Evolutionary conservation across 139 green algal genomes (phyloP).

Genomic region (Asterochloris sp.): DNA sequence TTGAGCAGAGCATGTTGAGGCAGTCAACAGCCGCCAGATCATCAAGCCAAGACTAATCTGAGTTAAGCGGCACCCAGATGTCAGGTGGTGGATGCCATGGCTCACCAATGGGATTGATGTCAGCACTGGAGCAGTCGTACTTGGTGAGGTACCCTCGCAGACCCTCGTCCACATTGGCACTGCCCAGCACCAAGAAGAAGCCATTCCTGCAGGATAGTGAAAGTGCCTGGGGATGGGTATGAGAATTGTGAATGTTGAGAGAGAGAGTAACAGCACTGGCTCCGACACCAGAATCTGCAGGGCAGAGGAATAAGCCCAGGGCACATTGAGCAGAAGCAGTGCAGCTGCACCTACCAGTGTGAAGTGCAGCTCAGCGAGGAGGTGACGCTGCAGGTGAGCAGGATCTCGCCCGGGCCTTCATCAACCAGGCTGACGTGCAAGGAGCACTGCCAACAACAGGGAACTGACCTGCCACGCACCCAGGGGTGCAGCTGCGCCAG

Average conservation of each 20-base stretch:
- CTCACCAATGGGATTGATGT: constrained; percentile 96
- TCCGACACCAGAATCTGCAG: too few relatives aligned
- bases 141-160: constrained; percentile 85
- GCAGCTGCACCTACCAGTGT: too few relatives aligned
- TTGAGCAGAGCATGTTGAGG: too few relatives aligned
- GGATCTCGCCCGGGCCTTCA: too few relatives aligned
- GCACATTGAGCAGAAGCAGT: too few relatives aligned
- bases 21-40: background rate
- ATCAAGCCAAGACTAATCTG: background rate
- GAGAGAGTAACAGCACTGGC: too few relatives aligned
- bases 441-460: too few relatives aligned
- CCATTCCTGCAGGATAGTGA: constrained; percentile 28
- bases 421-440: too few relatives aligned
- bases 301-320: too few relatives aligned
- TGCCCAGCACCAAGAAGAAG: constrained; percentile 94
- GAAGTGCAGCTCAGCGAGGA: too few relatives aligned
- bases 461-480: constrained; percentile 31
- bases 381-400: too few relatives aligned
- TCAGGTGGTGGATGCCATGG: background rate
- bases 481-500: constrained; percentile 84
- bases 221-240: constrained; percentile 15
- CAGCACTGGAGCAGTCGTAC: constrained; percentile 90
- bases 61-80: background rate
- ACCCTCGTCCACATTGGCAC: constrained; percentile 95
- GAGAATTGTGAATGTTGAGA: too few relatives aligned